These are phyloP conservation scores for Cicer cuneatum DNA, from an alignment of 306 rosid species.

Conservation along the genomic window DNA sequence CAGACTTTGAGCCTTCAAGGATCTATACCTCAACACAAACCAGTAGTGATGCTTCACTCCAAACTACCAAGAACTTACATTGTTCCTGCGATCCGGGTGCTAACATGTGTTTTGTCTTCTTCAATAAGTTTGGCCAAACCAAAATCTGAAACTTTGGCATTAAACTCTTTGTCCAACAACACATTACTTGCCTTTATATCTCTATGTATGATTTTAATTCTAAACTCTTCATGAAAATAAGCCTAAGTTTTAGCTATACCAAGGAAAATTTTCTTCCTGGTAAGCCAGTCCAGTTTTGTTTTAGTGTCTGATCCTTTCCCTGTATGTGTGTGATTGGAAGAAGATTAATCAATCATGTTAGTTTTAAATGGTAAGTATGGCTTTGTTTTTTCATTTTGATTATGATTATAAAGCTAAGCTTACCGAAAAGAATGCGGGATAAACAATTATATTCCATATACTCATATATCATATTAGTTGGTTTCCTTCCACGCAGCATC, in stretches of 20 bases:
- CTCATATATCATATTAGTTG: conserved; percentile 83
- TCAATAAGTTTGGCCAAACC: conserved; percentile 96
- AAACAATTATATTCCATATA: conserved; percentile 94
- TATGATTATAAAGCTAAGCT: conserved; percentile 27
- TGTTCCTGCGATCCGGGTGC: conserved; percentile 96
- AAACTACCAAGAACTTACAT: conserved; percentile 64
- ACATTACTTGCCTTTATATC: conserved; percentile 98
- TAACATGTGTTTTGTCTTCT: conserved; percentile 84
- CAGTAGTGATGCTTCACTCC: conserved; percentile 1
- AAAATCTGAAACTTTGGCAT: conserved; percentile 91
- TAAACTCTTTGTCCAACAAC: conserved; percentile 83
- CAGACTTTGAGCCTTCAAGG: conserved; percentile 76
- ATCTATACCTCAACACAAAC: conserved; percentile 56
- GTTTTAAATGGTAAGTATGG: conserved; percentile 16
- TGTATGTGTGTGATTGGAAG: conserved; percentile 41
- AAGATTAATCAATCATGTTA: conserved; percentile 30
- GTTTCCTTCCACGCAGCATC: conserved; percentile 93
- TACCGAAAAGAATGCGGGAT: conserved; percentile 86
- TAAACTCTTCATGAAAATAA: conserved; percentile 88
- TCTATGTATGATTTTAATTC: conserved; percentile 82
- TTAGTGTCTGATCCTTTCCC: conserved; percentile 62
- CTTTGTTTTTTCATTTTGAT: conserved; percentile 21
- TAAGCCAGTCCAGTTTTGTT: conserved; percentile 73
- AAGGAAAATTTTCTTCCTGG: conserved; percentile 85
- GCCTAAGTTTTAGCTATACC: conserved; percentile 91